Evolutionary conservation across 345 rosid genomes (phyloP), one percentile per base, ranked within the genome.

Genomic region (Hibiscus mutabilis): DNA sequence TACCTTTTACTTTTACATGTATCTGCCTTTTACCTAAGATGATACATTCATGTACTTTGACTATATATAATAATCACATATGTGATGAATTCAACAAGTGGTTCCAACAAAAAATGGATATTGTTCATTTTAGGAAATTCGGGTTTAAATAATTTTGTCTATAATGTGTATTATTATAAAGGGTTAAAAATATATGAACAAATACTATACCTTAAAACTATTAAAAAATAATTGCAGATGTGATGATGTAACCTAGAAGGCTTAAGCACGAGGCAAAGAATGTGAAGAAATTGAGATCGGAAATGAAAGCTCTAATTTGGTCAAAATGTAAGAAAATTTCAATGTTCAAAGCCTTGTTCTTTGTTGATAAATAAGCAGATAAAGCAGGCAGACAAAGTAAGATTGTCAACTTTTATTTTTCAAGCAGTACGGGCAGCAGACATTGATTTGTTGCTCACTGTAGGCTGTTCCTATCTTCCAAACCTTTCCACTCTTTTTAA

Each of bases 311-410:
- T 24, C 8, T 53, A 3, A 22, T 11, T 6, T 56, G 60, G 60
- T 53, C 72, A 68, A 68, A 68, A 19, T 4, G 15, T 31, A 53
- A 29, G 72, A 68, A 53, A 55, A 10, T 3, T 66, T 65, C 72
- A 18, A 53, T 31, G 49, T 33, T 47, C 57, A 49, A 67, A 29
- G 16, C 44, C 22, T 24, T 6, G 44, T 10, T 40, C 6, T 25
- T n/a, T 9, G 24, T 42, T 15, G 40, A 16, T 24, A 66, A 18
- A 11, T 15, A 4, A 44, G 33, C 15, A 42, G 67, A 63, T 40
- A 21, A 64, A 64, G 18, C 53, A 42, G 53, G 25, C 53, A 12
- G 69, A 13, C 53, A 4, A n/a, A 42, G 40, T 49, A 7, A 37
- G 11, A 37, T 37, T 66, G 70, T 25, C 58, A 27, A 67, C 21